Percentiles rank a stretch among this genome's conserved stretches.
Evolutionary conservation across 768 basidiomycete genomes (phyloP).

Genomic region (Agaricus subrufescens): DNA sequence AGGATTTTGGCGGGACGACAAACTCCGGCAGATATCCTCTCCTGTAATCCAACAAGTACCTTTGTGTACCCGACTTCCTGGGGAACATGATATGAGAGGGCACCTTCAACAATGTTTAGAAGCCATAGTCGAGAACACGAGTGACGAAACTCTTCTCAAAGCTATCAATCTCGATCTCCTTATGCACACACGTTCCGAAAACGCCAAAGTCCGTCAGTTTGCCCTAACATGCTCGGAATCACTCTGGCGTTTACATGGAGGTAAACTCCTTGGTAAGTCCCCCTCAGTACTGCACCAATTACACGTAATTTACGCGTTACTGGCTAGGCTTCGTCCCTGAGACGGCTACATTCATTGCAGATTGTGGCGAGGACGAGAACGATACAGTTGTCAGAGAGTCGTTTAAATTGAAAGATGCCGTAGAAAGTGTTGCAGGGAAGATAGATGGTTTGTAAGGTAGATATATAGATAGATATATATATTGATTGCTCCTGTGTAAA

Average conservation of each 20-base stretch:
- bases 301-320: slow-evolving; percentile 1
- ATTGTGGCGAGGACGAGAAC: slow-evolving; percentile 86
- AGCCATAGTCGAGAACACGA: slow-evolving; percentile 48
- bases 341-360: slow-evolving; percentile 81
- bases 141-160: slow-evolving; percentile 68
- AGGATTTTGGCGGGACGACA: slow-evolving; percentile 92
- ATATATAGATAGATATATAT: not conserved
- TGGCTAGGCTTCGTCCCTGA: slow-evolving; percentile 68
- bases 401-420: slow-evolving; percentile 61
- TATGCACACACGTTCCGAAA: slow-evolving; percentile 88
- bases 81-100: slow-evolving; percentile 30
- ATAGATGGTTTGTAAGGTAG: slow-evolving; percentile 38
- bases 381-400: slow-evolving; percentile 73
- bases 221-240: slow-evolving; percentile 64
- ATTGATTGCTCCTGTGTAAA: not conserved
- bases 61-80: slow-evolving; percentile 33
- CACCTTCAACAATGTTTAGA: slow-evolving; percentile 47
- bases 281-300: not conserved
- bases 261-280: slow-evolving; percentile 62
- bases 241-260: slow-evolving; percentile 77
- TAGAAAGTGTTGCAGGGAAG: slow-evolving; percentile 69
- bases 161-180: slow-evolving; percentile 76
- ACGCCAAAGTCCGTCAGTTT: slow-evolving; percentile 58
- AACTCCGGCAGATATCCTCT: slow-evolving; percentile 56
- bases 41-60: slow-evolving; percentile 65